Evolutionary conservation across 768 basidiomycete genomes (phyloP), one percentile per base, ranked within the genome.

Genomic region (Russula compacta): DNA sequence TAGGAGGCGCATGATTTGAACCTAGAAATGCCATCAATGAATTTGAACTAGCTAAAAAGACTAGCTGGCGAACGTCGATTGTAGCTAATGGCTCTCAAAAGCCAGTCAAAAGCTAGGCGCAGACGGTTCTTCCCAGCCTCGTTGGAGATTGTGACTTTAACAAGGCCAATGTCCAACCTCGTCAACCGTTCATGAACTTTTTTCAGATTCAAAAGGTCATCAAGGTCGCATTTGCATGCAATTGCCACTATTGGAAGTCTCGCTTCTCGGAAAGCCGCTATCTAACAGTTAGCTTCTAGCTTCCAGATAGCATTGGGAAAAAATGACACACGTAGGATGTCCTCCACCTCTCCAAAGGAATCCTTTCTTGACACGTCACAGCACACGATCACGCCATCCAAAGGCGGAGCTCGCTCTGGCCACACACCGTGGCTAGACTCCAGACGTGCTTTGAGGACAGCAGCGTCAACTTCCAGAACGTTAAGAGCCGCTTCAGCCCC

Each of bases 171-270:
- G 66, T 90, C 86, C 71, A 87, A 87, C 38, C 76, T 73, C 38
- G 78, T 73, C 44, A 87, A 76, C 44, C 85, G 70, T 19, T 72
- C 74, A 21, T 75, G 66, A 4, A 83, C 84, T 50, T 72, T 73
- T 56, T 77, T 73, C 10, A 86, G 82, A 64, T 86, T 79, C n/a
- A 91, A 76, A 43, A 75, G 75, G 42, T 75, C 76, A 19, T 77
- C 77, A 19, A 87, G 74, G 69, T 95, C 90, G 6, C 86, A 85
- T 72, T 97, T 98, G 76, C 93, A 92, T 4, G 90, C 92, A 14
- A 98, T 76, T 12, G 92, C 87, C 48, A 95, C 78, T 29, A 81
- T 74, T 9, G 88, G 81, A 40, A 87, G 73, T 60, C 80, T 80
- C 69, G 83, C 73, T 54, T 78, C 75, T 67, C 74, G 75, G 72